phyloP scores from a whole-genome alignment of 148 eudicot species.

The Rhododendron simsii region DNA sequence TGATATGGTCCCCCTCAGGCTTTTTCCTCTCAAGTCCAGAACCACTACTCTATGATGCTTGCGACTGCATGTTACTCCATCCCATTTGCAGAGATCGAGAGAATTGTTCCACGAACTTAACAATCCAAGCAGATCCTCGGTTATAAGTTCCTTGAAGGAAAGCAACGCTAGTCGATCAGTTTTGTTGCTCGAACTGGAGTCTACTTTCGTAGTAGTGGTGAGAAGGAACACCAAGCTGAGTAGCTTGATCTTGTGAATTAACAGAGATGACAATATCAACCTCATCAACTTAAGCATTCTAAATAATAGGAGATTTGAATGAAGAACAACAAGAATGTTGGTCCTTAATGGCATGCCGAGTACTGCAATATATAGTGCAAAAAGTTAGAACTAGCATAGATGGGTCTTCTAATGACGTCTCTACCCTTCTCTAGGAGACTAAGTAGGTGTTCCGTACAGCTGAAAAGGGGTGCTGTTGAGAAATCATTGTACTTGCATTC shows the following conservation, averaged over 20 bases:
- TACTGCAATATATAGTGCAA: not conserved
- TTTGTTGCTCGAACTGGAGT: not conserved
- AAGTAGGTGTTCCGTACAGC: not conserved
- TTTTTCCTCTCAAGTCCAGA: not conserved
- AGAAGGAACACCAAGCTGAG: not conserved
- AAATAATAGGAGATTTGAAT: not conserved
- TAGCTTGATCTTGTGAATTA: not conserved
- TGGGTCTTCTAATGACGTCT: not conserved
- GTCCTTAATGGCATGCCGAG: not conserved
- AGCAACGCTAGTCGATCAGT: slow-evolving; percentile 3
- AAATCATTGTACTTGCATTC: no score
- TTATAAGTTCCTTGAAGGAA: slow-evolving; percentile 4
- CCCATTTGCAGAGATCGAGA: not conserved
- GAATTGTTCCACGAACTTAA: not conserved
- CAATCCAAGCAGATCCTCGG: not conserved
- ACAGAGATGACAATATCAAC: not conserved
- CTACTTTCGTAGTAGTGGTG: not conserved
- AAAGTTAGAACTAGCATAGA: not conserved
- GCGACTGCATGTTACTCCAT: slow-evolving; percentile 12
- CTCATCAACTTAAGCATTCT: not conserved
- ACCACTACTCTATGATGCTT: slow-evolving; percentile 7
- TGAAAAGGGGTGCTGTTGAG: no score
- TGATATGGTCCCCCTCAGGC: not conserved
- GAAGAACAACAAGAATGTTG: not conserved
- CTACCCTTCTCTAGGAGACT: not conserved